Evolutionary conservation across 139 green algal species (phyloP).

Genomic region (Auxenochlorella pyrenoidosa): DNA sequence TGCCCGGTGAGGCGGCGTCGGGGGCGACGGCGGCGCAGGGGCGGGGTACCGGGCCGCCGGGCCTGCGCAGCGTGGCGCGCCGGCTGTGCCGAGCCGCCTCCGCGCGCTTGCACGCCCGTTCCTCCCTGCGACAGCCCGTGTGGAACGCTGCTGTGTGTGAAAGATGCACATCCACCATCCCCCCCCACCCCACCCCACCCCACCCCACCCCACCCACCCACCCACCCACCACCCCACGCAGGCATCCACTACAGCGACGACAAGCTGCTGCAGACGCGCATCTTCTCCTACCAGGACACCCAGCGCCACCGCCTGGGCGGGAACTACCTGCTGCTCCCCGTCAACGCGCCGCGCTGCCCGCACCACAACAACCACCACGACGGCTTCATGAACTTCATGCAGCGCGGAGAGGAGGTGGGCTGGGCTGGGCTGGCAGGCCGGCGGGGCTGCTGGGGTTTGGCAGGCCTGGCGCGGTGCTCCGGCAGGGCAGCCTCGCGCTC

Average conservation of each 20-base stretch:
- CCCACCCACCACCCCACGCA: neutral
- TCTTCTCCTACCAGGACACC: conserved; percentile 85
- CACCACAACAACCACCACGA: conserved; percentile 98
- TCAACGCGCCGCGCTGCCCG: conserved; percentile 85
- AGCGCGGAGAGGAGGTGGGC: conserved; percentile 85
- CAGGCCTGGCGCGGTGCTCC: too few species aligned
- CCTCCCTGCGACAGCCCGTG: too few species aligned
- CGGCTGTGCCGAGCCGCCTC: too few species aligned
- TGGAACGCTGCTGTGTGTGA: too few species aligned
- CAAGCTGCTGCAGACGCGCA: conserved; percentile 96
- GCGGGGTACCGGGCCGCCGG: too few species aligned
- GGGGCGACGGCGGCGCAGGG: too few species aligned
- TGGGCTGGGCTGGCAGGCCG: neutral
- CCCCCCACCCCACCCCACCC: neutral
- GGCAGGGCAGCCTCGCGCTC: too few species aligned
- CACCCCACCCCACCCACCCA: neutral
- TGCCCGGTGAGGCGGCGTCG: conserved; percentile 75
- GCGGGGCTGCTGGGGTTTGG: neutral
- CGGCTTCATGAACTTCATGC: conserved; percentile 97
- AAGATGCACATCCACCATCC: too few species aligned
- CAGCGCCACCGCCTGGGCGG: conserved; percentile 93
- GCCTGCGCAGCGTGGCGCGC: too few species aligned
- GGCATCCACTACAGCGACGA: conserved; percentile 93
- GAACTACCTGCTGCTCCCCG: conserved; percentile 96
- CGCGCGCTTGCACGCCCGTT: too few species aligned